Evolutionary conservation across 129 eudicot genomes (phyloP).

Genomic region (Lonicera japonica): DNA sequence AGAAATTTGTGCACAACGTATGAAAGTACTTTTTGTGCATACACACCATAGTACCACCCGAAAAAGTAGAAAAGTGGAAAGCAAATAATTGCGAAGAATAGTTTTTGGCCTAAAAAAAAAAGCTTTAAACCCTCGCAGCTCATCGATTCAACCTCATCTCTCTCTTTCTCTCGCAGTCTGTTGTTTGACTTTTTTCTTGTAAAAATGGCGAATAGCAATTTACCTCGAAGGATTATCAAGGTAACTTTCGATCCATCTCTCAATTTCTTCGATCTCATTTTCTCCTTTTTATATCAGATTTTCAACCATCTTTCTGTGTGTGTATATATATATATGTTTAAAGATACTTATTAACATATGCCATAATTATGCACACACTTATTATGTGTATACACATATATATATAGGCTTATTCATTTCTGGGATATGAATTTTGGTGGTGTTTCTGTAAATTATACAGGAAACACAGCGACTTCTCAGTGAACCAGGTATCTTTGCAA

Average conservation of each 20-base stretch:
- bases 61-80: no score
- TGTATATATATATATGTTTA: neutral
- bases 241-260: slow-evolving; percentile 27
- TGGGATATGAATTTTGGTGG: no score
- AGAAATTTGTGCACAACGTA: no score
- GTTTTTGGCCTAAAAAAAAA: no score
- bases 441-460: no score
- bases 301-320: slow-evolving; percentile 15
- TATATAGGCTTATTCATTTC: no score
- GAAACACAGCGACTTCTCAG: slow-evolving; percentile 57
- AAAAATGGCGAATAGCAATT: slow-evolving; percentile 45
- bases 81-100: no score
- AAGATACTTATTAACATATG: no score
- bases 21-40: no score
- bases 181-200: slow-evolving; percentile 14
- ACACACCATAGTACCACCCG: no score
- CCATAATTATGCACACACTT: no score
- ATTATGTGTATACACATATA: no score
- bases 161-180: slow-evolving; percentile 16
- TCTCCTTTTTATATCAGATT: slow-evolving; percentile 4
- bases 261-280: slow-evolving; percentile 6
- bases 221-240: slow-evolving; percentile 56
- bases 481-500: slow-evolving; percentile 39
- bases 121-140: slow-evolving; percentile 1
- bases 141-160: slow-evolving; percentile 13